Evolutionary conservation across 73 alveolate species (phyloP), one percentile per base, ranked within the genome.

Genomic region (Paramecium bursaria): DNA sequence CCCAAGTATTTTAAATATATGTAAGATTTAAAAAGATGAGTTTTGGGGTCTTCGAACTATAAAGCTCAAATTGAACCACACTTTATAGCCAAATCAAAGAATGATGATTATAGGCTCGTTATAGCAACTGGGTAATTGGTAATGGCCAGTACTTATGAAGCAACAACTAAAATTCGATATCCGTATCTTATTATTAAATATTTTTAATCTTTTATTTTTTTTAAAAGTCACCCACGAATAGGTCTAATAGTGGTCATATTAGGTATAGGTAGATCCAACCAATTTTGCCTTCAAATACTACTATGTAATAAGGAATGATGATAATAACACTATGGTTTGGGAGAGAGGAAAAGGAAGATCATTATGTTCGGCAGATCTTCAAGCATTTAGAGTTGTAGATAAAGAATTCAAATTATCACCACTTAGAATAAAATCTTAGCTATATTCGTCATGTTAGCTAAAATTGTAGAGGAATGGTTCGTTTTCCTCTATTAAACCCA

Each of bases 261-360:
- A 42, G 15, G 33, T 67, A 11, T 21, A 25, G 2, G 55, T 67
- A 19, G 55, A 67, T 21, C 25, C 82, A 33, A 33, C 27, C 27
- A 33, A 67, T 67, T 67, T 67, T 10, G n/a, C 60, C 22, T 35
- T 67, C 4, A 39, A 57, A 67, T 67, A 67, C 44, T 67, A 25
- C 35, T 67, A 67, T 35, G 82, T 67, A 2, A 67, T 67, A 39
- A 67, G 55, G 3, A 67, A 67, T 67, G 82, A 67, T 31, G 55
- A 67, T 1, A 15, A 42, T 17, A 57, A 47, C 14, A 17, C 82
- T 10, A 67, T 67, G 82, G 44, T 67, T 9, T 67, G 82, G 82
- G 82, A 67, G 44, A 67, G 82, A 67, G 82, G 82, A 3, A 31
- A 31, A 25, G 82, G 82, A 39, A 67, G 82, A 67, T 31, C 7